These are phyloP conservation scores for Stemphylium vesicarium DNA, from an alignment of 2,329 filamentous ascomycete species.

Conservation along the genomic window DNA sequence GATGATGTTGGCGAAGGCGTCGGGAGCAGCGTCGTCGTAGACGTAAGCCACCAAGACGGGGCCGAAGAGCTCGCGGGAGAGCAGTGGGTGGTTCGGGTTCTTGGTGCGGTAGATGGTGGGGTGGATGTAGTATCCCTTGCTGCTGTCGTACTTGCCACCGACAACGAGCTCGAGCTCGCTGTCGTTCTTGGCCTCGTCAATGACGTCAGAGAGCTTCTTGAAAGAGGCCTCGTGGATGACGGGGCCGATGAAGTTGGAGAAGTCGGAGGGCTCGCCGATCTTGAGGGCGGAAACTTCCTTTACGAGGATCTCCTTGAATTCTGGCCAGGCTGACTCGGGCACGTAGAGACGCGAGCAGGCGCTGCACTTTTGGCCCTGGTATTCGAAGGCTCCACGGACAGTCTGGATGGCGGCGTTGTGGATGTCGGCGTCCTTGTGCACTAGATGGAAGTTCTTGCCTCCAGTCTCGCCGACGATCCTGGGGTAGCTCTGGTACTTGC, in stretches of 20 bases:
- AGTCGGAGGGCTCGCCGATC: slow-evolving; percentile 72
- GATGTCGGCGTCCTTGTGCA: slow-evolving; percentile 79
- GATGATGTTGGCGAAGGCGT: slow-evolving; percentile 66
- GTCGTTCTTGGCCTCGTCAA: slow-evolving; percentile 81
- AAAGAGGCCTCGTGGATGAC: slow-evolving; percentile 85
- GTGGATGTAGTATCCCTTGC: slow-evolving; percentile 81
- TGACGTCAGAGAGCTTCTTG: slow-evolving; percentile 77
- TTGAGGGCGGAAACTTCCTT: slow-evolving; percentile 73
- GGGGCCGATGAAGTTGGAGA: slow-evolving; percentile 82
- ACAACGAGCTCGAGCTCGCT: slow-evolving; percentile 72
- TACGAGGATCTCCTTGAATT: slow-evolving; percentile 71
- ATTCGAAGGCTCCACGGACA: slow-evolving; percentile 87
- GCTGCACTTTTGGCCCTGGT: slow-evolving; percentile 90
- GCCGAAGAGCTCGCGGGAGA: slow-evolving; percentile 82
- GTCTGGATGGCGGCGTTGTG: slow-evolving; percentile 82
- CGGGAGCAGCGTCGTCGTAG: slow-evolving; percentile 71
- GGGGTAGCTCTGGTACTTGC: slow-evolving; percentile 83
- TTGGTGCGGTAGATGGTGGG: slow-evolving; percentile 81
- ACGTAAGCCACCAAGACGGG: slow-evolving; percentile 77
- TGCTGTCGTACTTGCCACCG: slow-evolving; percentile 78
- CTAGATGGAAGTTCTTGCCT: slow-evolving; percentile 90
- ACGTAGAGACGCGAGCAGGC: slow-evolving; percentile 83
- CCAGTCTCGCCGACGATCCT: slow-evolving; percentile 90
- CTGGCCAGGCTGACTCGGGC: slow-evolving; percentile 74
- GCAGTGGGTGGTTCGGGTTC: slow-evolving; percentile 74